phyloP scores from a whole-genome alignment of 345 rosid species.

The Trapa incisa region DNA sequence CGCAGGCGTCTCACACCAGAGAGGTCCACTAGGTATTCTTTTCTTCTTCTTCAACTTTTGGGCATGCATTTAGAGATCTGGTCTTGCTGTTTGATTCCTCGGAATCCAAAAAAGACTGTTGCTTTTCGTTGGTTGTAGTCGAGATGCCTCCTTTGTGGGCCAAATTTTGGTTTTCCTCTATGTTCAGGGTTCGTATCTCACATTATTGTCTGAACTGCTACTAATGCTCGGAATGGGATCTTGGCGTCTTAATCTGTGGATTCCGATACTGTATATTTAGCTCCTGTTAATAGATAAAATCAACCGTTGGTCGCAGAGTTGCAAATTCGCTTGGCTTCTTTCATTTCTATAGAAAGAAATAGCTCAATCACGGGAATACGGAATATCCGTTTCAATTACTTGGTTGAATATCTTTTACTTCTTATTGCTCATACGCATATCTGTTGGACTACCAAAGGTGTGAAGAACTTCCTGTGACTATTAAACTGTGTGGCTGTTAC shows the following conservation, averaged over 20 bases:
- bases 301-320: neutral
- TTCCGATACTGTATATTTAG: neutral
- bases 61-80: neutral
- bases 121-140: neutral
- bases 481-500: neutral
- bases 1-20: too few relatives aligned
- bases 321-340: neutral
- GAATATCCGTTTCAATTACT: neutral
- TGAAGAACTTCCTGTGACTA: neutral
- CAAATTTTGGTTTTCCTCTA: neutral
- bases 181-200: neutral
- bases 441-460: neutral
- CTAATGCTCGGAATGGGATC: neutral
- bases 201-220: neutral
- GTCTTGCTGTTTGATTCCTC: neutral
- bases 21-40: neutral
- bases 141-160: too few relatives aligned
- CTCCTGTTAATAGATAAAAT: neutral
- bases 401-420: neutral
- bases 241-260: neutral
- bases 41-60: neutral
- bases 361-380: neutral
- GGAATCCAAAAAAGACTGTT: neutral
- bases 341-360: neutral
- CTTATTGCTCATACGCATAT: neutral